A percentile compares a stretch with the other conserved stretches of the same genome.
phyloP scores from a whole-genome alignment of 225 moss, liverwort and hornwort genomes.

The Bryoerythrophyllum caledonicum region DNA sequence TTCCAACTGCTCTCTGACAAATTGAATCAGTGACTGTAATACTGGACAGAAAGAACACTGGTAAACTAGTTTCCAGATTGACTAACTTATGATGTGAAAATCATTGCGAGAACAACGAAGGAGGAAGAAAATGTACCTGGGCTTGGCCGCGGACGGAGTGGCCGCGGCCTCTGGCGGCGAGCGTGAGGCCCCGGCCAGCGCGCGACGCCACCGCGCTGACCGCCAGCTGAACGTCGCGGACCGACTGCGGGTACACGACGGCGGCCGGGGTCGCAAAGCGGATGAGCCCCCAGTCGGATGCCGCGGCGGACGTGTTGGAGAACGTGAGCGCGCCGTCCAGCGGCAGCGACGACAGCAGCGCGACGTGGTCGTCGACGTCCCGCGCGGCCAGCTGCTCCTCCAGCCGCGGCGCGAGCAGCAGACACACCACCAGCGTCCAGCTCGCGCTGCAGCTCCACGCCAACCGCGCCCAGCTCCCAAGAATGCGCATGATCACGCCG shows the following conservation, averaged over 20 bases:
- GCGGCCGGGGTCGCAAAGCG: conserved; percentile 48
- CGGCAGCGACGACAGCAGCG: conserved; percentile 17
- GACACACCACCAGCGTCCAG: conserved; percentile 37
- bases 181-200: conserved; percentile 40
- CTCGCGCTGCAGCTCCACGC: conserved; percentile 28
- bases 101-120: background rate
- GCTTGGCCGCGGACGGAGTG: conserved; percentile 72
- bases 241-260: conserved; percentile 57
- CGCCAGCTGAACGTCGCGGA: conserved; percentile 49
- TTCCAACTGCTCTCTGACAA: conserved; percentile 20
- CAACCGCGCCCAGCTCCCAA: conserved; percentile 24
- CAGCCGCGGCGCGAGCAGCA: conserved; percentile 25
- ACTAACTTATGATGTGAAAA: conserved; percentile 21
- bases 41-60: no score
- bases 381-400: background rate
- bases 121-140: conserved; percentile 27
- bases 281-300: conserved; percentile 57
- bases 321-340: conserved; percentile 33
- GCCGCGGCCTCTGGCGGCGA: conserved; percentile 67
- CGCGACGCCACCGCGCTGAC: conserved; percentile 42
- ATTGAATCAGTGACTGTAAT: conserved; percentile 10
- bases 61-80: conserved; percentile 5
- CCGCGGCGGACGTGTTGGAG: conserved; percentile 43
- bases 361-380: background rate
- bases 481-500: conserved; percentile 18